These are phyloP conservation scores for Ophiostoma angusticollis DNA, from an alignment of 2,329 filamentous ascomycete species.

Conservation along the genomic window DNA sequence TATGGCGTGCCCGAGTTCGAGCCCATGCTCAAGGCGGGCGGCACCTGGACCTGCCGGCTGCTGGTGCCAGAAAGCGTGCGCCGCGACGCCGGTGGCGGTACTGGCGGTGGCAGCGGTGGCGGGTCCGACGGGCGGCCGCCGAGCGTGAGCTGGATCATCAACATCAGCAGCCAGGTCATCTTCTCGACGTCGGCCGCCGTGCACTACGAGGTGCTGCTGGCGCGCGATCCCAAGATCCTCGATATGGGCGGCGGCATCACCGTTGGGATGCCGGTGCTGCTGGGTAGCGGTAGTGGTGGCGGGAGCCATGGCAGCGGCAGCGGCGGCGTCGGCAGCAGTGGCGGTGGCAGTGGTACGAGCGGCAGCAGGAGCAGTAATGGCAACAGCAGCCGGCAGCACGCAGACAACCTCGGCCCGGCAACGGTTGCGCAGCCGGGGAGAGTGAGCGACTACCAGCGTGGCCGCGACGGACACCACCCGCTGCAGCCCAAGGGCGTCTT, in stretches of 20 bases:
- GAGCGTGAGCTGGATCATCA: constrained; percentile 74
- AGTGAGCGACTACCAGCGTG: constrained; percentile 63
- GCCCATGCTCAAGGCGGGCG: constrained; percentile 90
- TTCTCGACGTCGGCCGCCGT: constrained; percentile 85
- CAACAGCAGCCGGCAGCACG: neutral
- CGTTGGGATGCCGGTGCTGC: constrained; percentile 27
- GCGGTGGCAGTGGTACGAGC: neutral
- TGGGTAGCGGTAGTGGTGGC: constrained; percentile 22
- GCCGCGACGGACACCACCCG: constrained; percentile 44
- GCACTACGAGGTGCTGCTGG: constrained; percentile 74
- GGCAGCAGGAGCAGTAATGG: neutral
- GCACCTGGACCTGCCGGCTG: constrained; percentile 69
- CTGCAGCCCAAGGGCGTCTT: constrained; percentile 65
- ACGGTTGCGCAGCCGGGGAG: constrained; percentile 49
- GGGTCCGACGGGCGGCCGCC: constrained; percentile 21
- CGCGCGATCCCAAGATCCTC: constrained; percentile 73
- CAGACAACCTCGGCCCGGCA: constrained; percentile 7
- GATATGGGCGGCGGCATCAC: constrained; percentile 38
- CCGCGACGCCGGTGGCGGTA: constrained; percentile 47
- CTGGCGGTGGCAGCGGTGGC: constrained; percentile 21
- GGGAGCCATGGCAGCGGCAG: neutral
- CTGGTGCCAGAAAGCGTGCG: constrained; percentile 68
- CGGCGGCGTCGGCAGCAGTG: neutral
- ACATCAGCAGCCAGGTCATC: constrained; percentile 83
- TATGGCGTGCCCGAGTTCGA: constrained; percentile 85